Percentiles rank a stretch among this genome's conserved stretches.
These are phyloP conservation scores for Amanita inopinata DNA, from an alignment of 768 basidiomycete genomes.

Conservation along the genomic window DNA sequence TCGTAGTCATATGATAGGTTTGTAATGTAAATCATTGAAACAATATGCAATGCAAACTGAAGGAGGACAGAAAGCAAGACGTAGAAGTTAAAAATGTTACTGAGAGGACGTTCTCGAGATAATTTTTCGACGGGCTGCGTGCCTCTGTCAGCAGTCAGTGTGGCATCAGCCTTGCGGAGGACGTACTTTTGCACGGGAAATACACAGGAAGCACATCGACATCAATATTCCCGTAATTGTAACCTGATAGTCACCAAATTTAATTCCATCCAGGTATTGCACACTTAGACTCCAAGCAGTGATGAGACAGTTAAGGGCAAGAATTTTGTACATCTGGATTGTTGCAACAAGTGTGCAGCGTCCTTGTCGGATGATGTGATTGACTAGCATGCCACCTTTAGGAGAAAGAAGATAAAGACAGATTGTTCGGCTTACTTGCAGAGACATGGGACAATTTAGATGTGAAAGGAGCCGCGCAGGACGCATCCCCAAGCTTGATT, in stretches of 20 bases:
- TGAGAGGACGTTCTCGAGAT: constrained; percentile 84
- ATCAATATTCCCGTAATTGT: constrained; percentile 95
- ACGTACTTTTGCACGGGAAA: constrained; percentile 89
- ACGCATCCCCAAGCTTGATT: constrained; percentile 99
- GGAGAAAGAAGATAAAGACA: constrained; percentile 1
- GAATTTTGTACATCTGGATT: constrained; percentile 99
- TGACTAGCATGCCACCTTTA: constrained; percentile 40
- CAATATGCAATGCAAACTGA: constrained; percentile 93
- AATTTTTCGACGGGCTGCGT: constrained; percentile 90
- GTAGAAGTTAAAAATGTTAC: constrained; percentile 96
- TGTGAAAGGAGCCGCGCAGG: constrained; percentile 97
- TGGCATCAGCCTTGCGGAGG: neutral
- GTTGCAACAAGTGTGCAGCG: constrained; percentile 98
- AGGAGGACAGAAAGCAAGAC: constrained; percentile 84
- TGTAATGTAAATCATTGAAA: constrained; percentile 87
- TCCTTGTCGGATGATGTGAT: constrained; percentile 96
- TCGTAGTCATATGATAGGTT: constrained; percentile 70
- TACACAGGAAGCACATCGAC: constrained; percentile 98
- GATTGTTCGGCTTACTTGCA: constrained; percentile 55
- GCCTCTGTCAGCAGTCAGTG: neutral
- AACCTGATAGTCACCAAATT: constrained; percentile 98
- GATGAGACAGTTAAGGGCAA: constrained; percentile 95
- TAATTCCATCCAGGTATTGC: constrained; percentile 97
- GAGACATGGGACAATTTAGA: constrained; percentile 97
- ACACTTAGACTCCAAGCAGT: constrained; percentile 98